A percentile compares a stretch with the other conserved stretches of the same genome.
These are phyloP conservation scores for Viridothelium virens DNA, from an alignment of 495 filamentous ascomycete genomes.

Conservation along the genomic window DNA sequence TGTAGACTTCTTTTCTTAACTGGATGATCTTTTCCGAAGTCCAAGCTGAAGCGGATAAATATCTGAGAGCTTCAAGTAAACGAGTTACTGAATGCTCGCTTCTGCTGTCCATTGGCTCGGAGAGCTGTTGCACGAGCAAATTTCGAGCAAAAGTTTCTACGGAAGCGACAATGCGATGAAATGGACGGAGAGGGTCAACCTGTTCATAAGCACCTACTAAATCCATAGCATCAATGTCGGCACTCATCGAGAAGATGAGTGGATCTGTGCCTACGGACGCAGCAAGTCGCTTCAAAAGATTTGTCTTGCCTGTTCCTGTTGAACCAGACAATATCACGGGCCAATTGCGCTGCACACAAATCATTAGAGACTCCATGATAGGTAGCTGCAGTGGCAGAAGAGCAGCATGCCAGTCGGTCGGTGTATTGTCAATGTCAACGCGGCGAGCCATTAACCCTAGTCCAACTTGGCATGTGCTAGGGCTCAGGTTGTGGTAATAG, in stretches of 20 bases:
- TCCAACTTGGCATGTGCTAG: constrained; percentile 67
- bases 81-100: background rate
- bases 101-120: background rate
- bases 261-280: constrained; percentile 63
- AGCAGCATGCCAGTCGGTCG: background rate
- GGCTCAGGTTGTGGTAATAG: constrained; percentile 60
- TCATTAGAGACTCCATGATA: constrained; percentile 74
- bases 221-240: constrained; percentile 94
- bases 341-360: constrained; percentile 76
- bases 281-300: constrained; percentile 69
- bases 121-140: background rate
- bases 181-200: constrained; percentile 62
- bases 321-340: constrained; percentile 83
- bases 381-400: constrained; percentile 41
- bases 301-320: constrained; percentile 80
- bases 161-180: background rate
- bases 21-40: constrained; percentile 6
- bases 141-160: background rate
- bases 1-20: background rate
- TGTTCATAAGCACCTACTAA: constrained; percentile 96
- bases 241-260: constrained; percentile 73
- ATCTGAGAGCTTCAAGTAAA: background rate
- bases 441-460: constrained; percentile 61
- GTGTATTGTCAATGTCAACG: background rate
- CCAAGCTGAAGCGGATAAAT: background rate